Base-by-base conservation (phyloP, 208 protist species). In the Crithidia sp. region DNA sequence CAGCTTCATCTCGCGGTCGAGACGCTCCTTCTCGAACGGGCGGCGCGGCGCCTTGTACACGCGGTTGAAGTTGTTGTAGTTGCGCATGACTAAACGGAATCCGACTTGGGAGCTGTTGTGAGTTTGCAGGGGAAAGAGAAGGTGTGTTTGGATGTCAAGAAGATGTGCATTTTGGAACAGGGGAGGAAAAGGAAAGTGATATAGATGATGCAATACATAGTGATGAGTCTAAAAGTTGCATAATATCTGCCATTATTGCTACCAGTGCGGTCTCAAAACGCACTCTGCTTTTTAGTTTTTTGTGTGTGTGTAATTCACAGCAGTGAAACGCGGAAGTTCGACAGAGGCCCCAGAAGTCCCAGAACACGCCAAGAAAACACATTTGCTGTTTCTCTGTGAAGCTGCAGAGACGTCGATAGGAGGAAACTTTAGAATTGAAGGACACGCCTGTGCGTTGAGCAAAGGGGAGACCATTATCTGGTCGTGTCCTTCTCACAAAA, bases 1-100 rank as follows among this genome's bases (percentile, higher is more conserved):
- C 60, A 99, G 81, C 94, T 99, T 99, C 79, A 99, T 96, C 95
- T 99, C 99, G 61, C 93, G 89, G 86, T 99, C 99, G 69, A 99
- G 93, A 78, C 99, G 97, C 87, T 99, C 99, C 93, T 99, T 99
- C 91, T 99, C 99, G 90, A 99, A 99, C 70, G 99, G 99, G 83
- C 98, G 98, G 81, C 98, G 96, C 59, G 99, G 99, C 49, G 97
- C 98, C 81, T 96, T 97, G 70, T 80, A 96, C 64, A 99, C 98
- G 81, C 98, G 99, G 77, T 93, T 96, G 89, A 97, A 97, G 85
- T 98, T 98, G 85, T 97, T 95, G 90, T 98, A 98, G 85, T 98
- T 97, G 77, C 95, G 92, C 84, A 96, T 96, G 53, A 57, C 64
- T 58, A 47, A 50, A 69, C 64, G 64, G 57, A 71, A 58, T 39